phyloP scores from a whole-genome alignment of 2,329 filamentous ascomycete genomes.

The Monosporascus sp. region DNA sequence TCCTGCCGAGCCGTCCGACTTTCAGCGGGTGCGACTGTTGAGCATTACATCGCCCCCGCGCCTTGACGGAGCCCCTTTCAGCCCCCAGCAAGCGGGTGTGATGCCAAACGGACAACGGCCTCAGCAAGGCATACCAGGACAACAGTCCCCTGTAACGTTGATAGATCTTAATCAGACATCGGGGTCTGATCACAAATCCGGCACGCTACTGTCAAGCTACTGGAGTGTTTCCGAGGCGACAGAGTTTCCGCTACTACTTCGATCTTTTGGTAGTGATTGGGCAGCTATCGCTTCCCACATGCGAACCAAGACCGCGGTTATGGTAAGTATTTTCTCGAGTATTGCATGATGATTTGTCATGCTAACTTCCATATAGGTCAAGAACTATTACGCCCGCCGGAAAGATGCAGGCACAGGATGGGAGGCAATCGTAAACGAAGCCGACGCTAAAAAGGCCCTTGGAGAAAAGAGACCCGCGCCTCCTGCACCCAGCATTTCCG shows the following conservation, averaged over 20 bases:
- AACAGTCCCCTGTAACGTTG: slow-evolving; percentile 42
- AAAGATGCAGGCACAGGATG: slow-evolving; percentile 58
- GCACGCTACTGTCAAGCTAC: slow-evolving; percentile 68
- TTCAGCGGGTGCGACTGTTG: too few relatives aligned
- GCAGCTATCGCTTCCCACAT: slow-evolving; percentile 69
- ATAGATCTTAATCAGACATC: slow-evolving; percentile 43
- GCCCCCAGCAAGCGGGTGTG: too few relatives aligned
- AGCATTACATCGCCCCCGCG: too few relatives aligned
- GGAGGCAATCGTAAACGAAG: slow-evolving; percentile 54
- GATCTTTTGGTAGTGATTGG: slow-evolving; percentile 76
- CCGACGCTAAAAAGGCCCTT: slow-evolving; percentile 49
- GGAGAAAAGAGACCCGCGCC: slow-evolving; percentile 57
- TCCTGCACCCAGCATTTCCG: slow-evolving; percentile 46
- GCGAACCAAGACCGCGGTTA: slow-evolving; percentile 80
- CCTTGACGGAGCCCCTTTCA: too few relatives aligned
- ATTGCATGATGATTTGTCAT: background rate
- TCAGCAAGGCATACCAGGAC: too few relatives aligned
- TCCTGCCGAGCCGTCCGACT: too few relatives aligned
- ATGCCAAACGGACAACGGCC: too few relatives aligned
- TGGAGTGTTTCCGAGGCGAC: slow-evolving; percentile 80
- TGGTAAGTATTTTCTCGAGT: slow-evolving; percentile 50
- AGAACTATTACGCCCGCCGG: slow-evolving; percentile 62
- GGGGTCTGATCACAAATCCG: slow-evolving; percentile 45
- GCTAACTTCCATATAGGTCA: slow-evolving; percentile 42
- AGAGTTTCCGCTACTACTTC: slow-evolving; percentile 68